A percentile compares a stretch with the other conserved stretches of the same genome.
Conservation (phyloP, 2,329 filamentous ascomycete species). For the Cercospora sp. region DNA sequence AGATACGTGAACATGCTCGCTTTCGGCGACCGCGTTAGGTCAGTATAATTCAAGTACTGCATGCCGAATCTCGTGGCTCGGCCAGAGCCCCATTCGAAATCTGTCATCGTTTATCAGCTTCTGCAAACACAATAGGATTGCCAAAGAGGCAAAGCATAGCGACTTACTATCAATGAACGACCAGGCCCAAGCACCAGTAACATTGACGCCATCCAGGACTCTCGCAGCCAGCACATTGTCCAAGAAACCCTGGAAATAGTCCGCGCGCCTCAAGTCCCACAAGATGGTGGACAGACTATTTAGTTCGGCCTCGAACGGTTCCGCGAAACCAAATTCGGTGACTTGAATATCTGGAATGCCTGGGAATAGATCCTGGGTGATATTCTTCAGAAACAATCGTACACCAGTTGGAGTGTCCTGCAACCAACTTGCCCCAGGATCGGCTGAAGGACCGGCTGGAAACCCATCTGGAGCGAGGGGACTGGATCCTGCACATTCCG, state of each 20-base stretch:
- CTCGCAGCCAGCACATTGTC: slow-evolving; percentile 40
- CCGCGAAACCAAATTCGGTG: slow-evolving; percentile 42
- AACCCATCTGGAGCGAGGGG: slow-evolving; percentile 44
- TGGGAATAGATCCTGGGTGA: slow-evolving; percentile 45
- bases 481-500: slow-evolving; percentile 43
- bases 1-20: slow-evolving; percentile 43
- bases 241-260: slow-evolving; percentile 40
- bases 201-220: slow-evolving; percentile 39
- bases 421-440: slow-evolving; percentile 39
- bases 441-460: slow-evolving; percentile 45
- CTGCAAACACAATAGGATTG: not conserved
- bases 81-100: slow-evolving; percentile 41
- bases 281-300: slow-evolving; percentile 35
- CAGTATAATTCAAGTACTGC: slow-evolving; percentile 41
- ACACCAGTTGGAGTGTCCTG: slow-evolving; percentile 40
- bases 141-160: not conserved
- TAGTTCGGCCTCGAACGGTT: slow-evolving; percentile 39
- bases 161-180: slow-evolving; percentile 39
- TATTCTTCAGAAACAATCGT: slow-evolving; percentile 39
- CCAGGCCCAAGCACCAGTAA: slow-evolving; percentile 41
- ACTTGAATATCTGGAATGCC: slow-evolving; percentile 42
- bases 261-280: slow-evolving; percentile 33
- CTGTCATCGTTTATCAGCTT: slow-evolving; percentile 1
- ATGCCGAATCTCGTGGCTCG: slow-evolving; percentile 40
- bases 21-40: slow-evolving; percentile 41